Evolutionary conservation across 345 rosid genomes (phyloP).

Genomic region (Durio zibethinus): DNA sequence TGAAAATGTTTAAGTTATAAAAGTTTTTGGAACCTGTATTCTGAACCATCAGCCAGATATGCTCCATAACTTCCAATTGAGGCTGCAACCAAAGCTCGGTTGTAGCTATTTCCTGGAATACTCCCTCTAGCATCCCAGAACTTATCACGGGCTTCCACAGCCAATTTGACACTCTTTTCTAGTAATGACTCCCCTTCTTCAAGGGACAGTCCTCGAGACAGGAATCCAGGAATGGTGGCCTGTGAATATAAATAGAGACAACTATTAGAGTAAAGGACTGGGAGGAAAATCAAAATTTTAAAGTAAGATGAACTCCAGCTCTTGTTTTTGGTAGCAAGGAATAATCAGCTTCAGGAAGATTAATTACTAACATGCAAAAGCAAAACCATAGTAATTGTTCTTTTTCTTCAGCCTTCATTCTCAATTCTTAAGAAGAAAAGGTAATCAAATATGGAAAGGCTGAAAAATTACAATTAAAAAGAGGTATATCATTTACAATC

Average conservation of each 20-base stretch:
- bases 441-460: background rate
- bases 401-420: background rate
- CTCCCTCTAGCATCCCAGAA: slow-evolving; percentile 61
- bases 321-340: background rate
- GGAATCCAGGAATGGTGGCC: slow-evolving; percentile 90
- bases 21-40: slow-evolving; percentile 55
- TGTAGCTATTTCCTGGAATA: slow-evolving; percentile 44
- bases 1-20: background rate
- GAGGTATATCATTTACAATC: background rate
- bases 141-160: slow-evolving; percentile 75
- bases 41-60: slow-evolving; percentile 94
- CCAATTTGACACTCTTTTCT: slow-evolving; percentile 66
- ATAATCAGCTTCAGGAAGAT: background rate
- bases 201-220: slow-evolving; percentile 63
- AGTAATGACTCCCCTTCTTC: slow-evolving; percentile 69
- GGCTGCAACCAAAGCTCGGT: slow-evolving; percentile 81
- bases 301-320: background rate
- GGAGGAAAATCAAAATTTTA: background rate
- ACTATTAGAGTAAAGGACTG: background rate
- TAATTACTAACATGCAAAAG: background rate
- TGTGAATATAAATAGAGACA: slow-evolving; percentile 13
- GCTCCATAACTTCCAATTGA: slow-evolving; percentile 96
- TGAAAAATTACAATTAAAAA: background rate
- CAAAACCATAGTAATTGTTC: background rate
- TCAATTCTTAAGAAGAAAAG: background rate